Percentiles rank a stretch among this genome's conserved stretches.
Conservation (phyloP, 2,329 filamentous ascomycete species). For the Bipolaris oryzae region DNA sequence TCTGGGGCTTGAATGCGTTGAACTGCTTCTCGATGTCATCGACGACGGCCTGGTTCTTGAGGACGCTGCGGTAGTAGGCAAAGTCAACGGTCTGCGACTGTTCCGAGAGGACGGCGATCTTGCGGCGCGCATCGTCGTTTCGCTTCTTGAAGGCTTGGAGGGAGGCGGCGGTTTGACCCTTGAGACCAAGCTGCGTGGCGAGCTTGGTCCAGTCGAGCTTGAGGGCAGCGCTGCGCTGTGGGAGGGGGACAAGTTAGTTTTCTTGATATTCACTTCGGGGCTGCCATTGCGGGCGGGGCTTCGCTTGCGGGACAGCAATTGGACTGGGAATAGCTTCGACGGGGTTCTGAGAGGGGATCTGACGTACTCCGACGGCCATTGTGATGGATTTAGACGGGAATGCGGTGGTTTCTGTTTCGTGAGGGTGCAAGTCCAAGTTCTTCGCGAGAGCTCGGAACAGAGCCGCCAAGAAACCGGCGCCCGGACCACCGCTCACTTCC, state of each 20-base stretch:
- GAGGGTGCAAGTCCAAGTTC: slow-evolving; percentile 52
- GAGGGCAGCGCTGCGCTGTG: slow-evolving; percentile 93
- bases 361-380: slow-evolving; percentile 54
- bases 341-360: slow-evolving; percentile 17
- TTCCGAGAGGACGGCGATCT: slow-evolving; percentile 82
- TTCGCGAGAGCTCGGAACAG: slow-evolving; percentile 26
- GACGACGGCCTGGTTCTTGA: slow-evolving; percentile 96
- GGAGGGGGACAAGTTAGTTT: slow-evolving; percentile 40
- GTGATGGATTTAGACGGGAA: slow-evolving; percentile 49
- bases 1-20: slow-evolving; percentile 85
- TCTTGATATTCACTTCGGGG: slow-evolving; percentile 24
- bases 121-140: slow-evolving; percentile 97
- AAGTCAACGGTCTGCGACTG: slow-evolving; percentile 90
- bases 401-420: slow-evolving; percentile 51
- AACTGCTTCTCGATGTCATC: slow-evolving; percentile 98
- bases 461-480: slow-evolving; percentile 16
- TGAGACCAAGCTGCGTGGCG: slow-evolving; percentile 90
- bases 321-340: slow-evolving; percentile 31
- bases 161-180: slow-evolving; percentile 88
- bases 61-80: slow-evolving; percentile 82
- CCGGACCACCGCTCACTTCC: slow-evolving; percentile 4
- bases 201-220: slow-evolving; percentile 99
- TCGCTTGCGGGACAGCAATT: slow-evolving; percentile 41
- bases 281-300: slow-evolving; percentile 35
- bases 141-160: slow-evolving; percentile 99